Conservation (phyloP, 495 filamentous ascomycete species). For the Penicillium salamii region DNA sequence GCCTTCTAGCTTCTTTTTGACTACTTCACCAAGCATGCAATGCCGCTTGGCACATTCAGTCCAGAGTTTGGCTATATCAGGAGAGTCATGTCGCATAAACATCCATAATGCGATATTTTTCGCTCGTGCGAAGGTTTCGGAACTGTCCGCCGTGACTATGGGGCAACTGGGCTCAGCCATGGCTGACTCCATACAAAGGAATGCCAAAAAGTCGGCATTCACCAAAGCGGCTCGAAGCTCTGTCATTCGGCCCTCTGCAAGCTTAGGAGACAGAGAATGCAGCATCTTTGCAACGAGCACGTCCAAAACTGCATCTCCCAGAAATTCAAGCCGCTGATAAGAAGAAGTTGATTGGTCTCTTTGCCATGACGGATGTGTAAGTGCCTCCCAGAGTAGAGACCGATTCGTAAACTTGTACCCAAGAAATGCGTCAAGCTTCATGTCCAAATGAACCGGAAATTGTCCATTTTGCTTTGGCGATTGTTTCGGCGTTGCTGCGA, state of each 20-base stretch:
- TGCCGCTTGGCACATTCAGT: too few species aligned
- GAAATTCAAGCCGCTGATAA: slow-evolving; percentile 2
- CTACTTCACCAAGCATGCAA: too few species aligned
- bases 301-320: slow-evolving; percentile 1
- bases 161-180: too few species aligned
- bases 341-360: not conserved
- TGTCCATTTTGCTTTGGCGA: not conserved
- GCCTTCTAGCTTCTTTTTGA: too few species aligned
- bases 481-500: not conserved
- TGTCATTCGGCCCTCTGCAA: not conserved
- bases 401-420: slow-evolving; percentile 5
- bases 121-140: too few species aligned
- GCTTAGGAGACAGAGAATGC: not conserved
- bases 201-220: slow-evolving; percentile 1
- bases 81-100: too few species aligned
- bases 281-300: not conserved
- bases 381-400: slow-evolving; percentile 1
- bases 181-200: not conserved
- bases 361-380: slow-evolving; percentile 7
- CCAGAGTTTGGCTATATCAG: too few species aligned
- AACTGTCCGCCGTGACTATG: too few species aligned
- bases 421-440: slow-evolving; percentile 1
- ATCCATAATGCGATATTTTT: too few species aligned
- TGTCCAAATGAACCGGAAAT: not conserved
- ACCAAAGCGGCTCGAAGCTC: slow-evolving; percentile 2